Conservation (phyloP, 2,329 filamentous ascomycete genomes). For the Calonectria montana region DNA sequence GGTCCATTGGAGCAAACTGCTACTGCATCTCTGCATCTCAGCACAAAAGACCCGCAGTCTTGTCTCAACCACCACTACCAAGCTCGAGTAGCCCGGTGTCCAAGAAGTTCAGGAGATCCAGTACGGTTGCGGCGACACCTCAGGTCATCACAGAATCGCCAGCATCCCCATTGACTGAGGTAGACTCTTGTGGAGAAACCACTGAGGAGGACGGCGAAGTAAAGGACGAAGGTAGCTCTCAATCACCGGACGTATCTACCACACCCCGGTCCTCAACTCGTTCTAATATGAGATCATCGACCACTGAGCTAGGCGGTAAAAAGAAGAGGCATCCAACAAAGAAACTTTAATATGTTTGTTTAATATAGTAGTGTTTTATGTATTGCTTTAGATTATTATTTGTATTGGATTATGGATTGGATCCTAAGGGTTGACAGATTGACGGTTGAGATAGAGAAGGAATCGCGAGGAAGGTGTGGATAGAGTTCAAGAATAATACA, state of each 20-base stretch:
- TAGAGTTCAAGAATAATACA: too few relatives aligned
- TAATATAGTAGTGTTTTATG: too few relatives aligned
- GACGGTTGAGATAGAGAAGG: too few relatives aligned
- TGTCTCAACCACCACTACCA: not conserved
- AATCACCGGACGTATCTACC: not conserved
- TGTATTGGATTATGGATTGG: too few relatives aligned
- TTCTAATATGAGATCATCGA: slow-evolving; percentile 12
- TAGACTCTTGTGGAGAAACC: slow-evolving; percentile 1
- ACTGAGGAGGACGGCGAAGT: not conserved
- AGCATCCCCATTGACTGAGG: not conserved
- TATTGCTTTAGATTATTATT: too few relatives aligned
- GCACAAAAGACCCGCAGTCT: not conserved
- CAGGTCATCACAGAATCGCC: not conserved
- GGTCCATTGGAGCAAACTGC: not conserved
- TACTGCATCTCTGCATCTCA: slow-evolving; percentile 13
- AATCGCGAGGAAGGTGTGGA: too few relatives aligned
- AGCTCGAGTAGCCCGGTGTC: not conserved
- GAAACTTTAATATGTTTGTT: slow-evolving; percentile 2
- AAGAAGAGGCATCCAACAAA: slow-evolving; percentile 10
- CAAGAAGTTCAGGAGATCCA: not conserved
- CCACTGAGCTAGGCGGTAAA: not conserved
- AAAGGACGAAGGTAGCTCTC: not conserved
- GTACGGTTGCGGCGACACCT: not conserved
- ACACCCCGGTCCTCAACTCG: not conserved
- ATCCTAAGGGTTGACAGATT: too few relatives aligned